Evolutionary conservation across 441 rosid genomes (phyloP).

Genomic region (Corymbia calophylla): DNA sequence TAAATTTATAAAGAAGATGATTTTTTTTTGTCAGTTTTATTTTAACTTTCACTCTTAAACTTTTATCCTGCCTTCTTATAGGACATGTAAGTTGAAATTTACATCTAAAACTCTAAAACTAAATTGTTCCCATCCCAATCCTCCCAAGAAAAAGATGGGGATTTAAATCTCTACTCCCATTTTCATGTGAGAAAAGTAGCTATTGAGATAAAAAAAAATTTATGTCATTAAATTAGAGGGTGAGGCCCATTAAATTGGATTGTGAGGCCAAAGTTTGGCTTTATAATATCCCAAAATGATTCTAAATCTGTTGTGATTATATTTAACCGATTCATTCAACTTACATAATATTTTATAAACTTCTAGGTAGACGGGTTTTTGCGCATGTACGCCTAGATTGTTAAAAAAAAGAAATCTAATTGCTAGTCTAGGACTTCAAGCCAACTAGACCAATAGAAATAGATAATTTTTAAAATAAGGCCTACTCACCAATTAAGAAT

Average conservation of each 20-base stretch:
- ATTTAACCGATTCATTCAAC: background rate
- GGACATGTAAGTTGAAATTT: too few relatives aligned
- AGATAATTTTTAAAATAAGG: background rate
- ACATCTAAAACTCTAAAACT: too few relatives aligned
- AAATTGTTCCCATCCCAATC: too few relatives aligned
- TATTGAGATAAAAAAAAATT: too few relatives aligned
- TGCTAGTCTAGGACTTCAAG: background rate
- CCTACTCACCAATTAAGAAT: background rate
- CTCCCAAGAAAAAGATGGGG: too few relatives aligned
- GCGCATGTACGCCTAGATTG: background rate
- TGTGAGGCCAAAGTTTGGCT: background rate
- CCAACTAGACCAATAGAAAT: background rate
- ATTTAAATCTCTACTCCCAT: too few relatives aligned
- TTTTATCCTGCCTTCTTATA: too few relatives aligned
- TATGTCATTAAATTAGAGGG: background rate
- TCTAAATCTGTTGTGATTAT: background rate
- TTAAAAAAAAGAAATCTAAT: background rate
- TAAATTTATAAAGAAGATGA: background rate
- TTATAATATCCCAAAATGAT: background rate
- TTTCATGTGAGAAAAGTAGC: too few relatives aligned
- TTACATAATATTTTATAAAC: background rate
- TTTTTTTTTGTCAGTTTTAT: too few relatives aligned
- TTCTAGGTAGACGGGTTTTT: background rate
- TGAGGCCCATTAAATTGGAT: background rate
- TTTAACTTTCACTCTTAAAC: too few relatives aligned